Percentiles rank a stretch among this genome's conserved stretches.
Evolutionary conservation across 768 basidiomycete species (phyloP).

Genomic region (Phanerochaete carnosa): DNA sequence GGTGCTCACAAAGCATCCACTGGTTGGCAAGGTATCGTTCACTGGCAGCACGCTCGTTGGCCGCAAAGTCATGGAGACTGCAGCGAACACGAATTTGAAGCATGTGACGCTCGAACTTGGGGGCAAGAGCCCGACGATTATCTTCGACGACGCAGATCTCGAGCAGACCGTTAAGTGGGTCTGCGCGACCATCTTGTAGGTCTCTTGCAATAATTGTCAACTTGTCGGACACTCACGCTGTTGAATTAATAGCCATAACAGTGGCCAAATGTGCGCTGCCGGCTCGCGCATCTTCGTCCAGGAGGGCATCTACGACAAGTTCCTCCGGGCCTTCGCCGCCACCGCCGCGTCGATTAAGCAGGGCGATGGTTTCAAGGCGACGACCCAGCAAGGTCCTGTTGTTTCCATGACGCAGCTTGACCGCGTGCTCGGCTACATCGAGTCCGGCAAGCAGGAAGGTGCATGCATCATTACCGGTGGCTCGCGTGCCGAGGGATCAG

Average conservation of each 20-base stretch:
- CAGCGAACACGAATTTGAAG: slow-evolving; percentile 81
- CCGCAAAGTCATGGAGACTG: slow-evolving; percentile 72
- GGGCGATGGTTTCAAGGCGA: slow-evolving; percentile 41
- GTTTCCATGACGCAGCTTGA: slow-evolving; percentile 43
- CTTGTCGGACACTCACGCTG: not conserved
- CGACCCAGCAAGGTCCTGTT: slow-evolving; percentile 45
- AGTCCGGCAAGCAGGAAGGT: slow-evolving; percentile 67
- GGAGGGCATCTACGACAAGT: slow-evolving; percentile 52
- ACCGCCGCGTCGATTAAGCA: slow-evolving; percentile 32
- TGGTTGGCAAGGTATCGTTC: slow-evolving; percentile 69
- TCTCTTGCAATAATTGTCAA: not conserved
- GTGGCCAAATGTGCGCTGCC: slow-evolving; percentile 43
- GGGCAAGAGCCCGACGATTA: slow-evolving; percentile 67
- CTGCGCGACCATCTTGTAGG: slow-evolving; percentile 68
- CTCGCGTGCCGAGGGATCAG: slow-evolving; percentile 50
- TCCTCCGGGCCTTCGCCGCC: slow-evolving; percentile 42
- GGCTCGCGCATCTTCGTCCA: slow-evolving; percentile 59
- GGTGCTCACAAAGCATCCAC: slow-evolving; percentile 61
- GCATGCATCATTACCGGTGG: slow-evolving; percentile 68
- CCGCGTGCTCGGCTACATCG: slow-evolving; percentile 75
- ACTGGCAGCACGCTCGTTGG: slow-evolving; percentile 85
- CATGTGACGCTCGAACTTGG: slow-evolving; percentile 82
- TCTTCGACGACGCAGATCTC: slow-evolving; percentile 71
- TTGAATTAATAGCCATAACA: not conserved
- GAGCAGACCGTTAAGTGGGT: slow-evolving; percentile 74